A percentile compares a stretch with the other conserved stretches of the same genome.
Evolutionary conservation across 805 yeast species (phyloP).

Genomic region (Ogataea corticis): DNA sequence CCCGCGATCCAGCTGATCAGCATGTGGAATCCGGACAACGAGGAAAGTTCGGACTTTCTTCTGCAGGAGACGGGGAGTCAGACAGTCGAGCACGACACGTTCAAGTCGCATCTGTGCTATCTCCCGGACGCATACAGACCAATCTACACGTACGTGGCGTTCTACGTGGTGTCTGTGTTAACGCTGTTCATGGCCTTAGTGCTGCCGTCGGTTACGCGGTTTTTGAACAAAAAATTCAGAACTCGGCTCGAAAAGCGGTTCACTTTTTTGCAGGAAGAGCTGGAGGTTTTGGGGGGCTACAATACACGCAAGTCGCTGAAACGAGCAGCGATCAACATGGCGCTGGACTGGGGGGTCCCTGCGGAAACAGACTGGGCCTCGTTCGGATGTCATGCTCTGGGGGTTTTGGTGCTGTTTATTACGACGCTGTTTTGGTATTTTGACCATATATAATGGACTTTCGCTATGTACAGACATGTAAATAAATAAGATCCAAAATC

Average conservation of each 20-base stretch:
- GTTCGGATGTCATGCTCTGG: slow-evolving; percentile 13
- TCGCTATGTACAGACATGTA: neutral
- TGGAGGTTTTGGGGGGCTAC: slow-evolving; percentile 4
- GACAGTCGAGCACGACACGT: slow-evolving; percentile 29
- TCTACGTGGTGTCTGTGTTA: slow-evolving; percentile 10
- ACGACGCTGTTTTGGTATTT: slow-evolving; percentile 20
- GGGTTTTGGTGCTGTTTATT: slow-evolving; percentile 7
- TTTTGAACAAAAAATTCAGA: slow-evolving; percentile 3
- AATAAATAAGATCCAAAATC: neutral
- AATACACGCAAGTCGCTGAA: slow-evolving; percentile 9
- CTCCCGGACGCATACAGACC: slow-evolving; percentile 31
- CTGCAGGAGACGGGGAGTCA: slow-evolving; percentile 21
- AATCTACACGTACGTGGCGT: slow-evolving; percentile 21
- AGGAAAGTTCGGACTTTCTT: neutral
- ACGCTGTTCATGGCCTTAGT: slow-evolving; percentile 26
- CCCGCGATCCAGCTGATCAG: slow-evolving; percentile 90
- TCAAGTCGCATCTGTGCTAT: slow-evolving; percentile 31
- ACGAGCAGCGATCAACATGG: neutral
- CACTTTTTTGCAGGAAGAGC: slow-evolving; percentile 9
- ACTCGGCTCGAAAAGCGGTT: slow-evolving; percentile 6
- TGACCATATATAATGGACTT: slow-evolving; percentile 14
- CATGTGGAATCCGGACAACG: slow-evolving; percentile 39
- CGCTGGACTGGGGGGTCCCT: slow-evolving; percentile 28
- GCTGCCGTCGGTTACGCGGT: slow-evolving; percentile 9
- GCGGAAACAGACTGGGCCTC: slow-evolving; percentile 9